phyloP scores from a whole-genome alignment of 768 basidiomycete species.

The Tylopilus plumbeoviolaceoides region DNA sequence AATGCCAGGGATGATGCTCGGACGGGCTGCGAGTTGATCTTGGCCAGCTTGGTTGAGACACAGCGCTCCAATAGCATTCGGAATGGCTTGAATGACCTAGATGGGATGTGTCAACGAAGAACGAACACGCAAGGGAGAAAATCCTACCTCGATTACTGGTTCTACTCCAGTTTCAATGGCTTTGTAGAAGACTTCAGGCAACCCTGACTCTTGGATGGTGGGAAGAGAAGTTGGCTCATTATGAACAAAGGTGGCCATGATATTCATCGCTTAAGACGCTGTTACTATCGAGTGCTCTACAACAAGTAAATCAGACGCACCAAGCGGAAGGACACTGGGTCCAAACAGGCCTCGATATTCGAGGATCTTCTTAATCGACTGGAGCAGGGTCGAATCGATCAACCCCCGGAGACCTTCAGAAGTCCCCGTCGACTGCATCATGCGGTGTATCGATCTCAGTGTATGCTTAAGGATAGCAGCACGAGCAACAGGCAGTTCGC shows the following conservation, averaged over 20 bases:
- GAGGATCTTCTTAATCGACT: conserved; percentile 85
- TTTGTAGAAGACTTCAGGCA: conserved; percentile 88
- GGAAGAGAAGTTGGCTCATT: conserved; percentile 95
- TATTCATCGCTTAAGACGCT: conserved; percentile 63
- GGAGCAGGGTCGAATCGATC: conserved; percentile 83
- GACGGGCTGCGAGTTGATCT: conserved; percentile 70
- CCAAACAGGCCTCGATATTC: conserved; percentile 82
- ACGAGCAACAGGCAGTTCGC: conserved; percentile 63
- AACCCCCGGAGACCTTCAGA: conserved; percentile 92
- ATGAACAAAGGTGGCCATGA: conserved; percentile 96
- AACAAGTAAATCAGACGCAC: conserved; percentile 39
- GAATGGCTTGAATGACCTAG: conserved; percentile 87
- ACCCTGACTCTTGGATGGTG: conserved; percentile 86
- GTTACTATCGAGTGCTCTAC: conserved; percentile 7
- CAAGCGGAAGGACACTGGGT: conserved; percentile 77
- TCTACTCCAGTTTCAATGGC: conserved; percentile 83
- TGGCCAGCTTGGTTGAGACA: conserved; percentile 92
- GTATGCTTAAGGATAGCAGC: conserved; percentile 86
- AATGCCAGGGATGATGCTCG: conserved; percentile 79
- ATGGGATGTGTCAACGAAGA: background rate
- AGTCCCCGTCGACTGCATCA: conserved; percentile 95
- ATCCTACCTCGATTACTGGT: conserved; percentile 75
- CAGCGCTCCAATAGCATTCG: conserved; percentile 93
- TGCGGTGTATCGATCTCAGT: conserved; percentile 88
- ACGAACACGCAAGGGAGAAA: background rate